phyloP scores from a whole-genome alignment of 2,329 filamentous ascomycete genomes.

The Monosporascus sp. region DNA sequence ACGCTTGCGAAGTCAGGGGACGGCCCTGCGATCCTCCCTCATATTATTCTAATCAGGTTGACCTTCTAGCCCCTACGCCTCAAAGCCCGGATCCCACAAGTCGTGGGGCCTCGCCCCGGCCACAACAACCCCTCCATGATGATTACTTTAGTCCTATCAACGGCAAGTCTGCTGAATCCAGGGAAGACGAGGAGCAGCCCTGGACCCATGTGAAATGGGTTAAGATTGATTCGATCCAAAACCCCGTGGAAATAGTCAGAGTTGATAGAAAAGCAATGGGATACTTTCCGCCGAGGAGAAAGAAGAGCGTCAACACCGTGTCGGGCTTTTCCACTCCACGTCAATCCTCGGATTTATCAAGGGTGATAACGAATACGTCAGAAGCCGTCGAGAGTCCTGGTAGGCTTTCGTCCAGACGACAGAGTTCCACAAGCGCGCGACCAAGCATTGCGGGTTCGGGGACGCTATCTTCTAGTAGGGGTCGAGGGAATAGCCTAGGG shows the following conservation, averaged over 20 bases:
- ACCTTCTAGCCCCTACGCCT: constrained; percentile 49
- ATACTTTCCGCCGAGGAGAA: constrained; percentile 85
- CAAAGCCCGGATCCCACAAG: constrained; percentile 24
- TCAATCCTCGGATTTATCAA: constrained; percentile 57
- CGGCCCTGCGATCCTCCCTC: constrained; percentile 55
- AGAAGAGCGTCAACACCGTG: constrained; percentile 70
- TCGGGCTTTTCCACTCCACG: constrained; percentile 64
- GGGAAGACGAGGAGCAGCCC: constrained; percentile 54
- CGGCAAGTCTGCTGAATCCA: constrained; percentile 23
- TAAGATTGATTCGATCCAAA: constrained; percentile 60
- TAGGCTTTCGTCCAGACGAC: constrained; percentile 22
- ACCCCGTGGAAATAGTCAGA: constrained; percentile 79
- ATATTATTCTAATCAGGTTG: constrained; percentile 36
- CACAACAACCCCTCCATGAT: constrained; percentile 27
- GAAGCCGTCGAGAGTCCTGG: constrained; percentile 25
- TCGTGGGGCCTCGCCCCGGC: constrained; percentile 5
- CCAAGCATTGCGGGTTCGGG: constrained; percentile 21
- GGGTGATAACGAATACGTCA: constrained; percentile 26
- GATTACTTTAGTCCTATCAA: constrained; percentile 39
- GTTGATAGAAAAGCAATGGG: constrained; percentile 76
- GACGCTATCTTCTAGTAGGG: constrained; percentile 21
- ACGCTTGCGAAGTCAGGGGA: constrained; percentile 81
- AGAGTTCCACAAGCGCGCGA: constrained; percentile 22
- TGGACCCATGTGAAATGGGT: constrained; percentile 93
- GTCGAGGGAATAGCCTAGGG: constrained; percentile 24